Evolutionary conservation across 345 rosid genomes (phyloP).

Genomic region (Populus tremula): DNA sequence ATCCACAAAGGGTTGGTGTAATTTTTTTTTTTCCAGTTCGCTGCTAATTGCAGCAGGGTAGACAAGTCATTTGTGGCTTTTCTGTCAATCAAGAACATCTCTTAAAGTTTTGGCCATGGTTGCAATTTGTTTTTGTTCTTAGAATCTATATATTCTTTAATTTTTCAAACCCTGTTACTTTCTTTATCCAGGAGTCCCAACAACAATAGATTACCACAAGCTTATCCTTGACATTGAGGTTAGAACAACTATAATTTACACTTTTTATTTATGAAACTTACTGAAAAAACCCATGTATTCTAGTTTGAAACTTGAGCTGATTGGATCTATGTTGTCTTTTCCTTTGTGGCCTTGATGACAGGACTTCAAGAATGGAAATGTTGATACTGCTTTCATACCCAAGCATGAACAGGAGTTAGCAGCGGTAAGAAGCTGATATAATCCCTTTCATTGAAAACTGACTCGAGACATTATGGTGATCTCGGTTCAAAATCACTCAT

Average conservation of each 20-base stretch:
- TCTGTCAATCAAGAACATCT: neutral
- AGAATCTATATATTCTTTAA: neutral
- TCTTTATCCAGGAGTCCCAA: constrained; percentile 74
- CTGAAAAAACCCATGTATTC: neutral
- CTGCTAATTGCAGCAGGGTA: neutral
- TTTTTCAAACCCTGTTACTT: constrained; percentile 4
- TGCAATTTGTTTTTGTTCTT: neutral
- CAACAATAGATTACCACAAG: constrained; percentile 91
- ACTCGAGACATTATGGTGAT: neutral
- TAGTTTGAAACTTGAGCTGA: neutral
- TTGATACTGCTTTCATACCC: constrained; percentile 96
- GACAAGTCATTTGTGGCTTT: neutral
- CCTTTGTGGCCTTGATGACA: constrained; percentile 27
- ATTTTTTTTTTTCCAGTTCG: neutral
- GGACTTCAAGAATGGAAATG: constrained; percentile 95
- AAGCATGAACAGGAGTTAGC: constrained; percentile 87
- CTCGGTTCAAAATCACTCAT: neutral
- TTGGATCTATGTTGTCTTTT: constrained; percentile 5
- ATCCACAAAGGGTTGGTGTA: neutral
- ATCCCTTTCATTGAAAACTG: neutral
- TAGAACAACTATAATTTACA: constrained; percentile 19
- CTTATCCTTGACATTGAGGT: constrained; percentile 97
- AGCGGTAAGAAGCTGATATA: constrained; percentile 51
- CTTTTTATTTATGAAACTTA: neutral
- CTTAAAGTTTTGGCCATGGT: neutral